Percentiles rank a stretch among this genome's conserved stretches.
These are phyloP conservation scores for Neocallimastix lanati DNA, from an alignment of 192 early-diverging fungal genomes.

Conservation along the genomic window DNA sequence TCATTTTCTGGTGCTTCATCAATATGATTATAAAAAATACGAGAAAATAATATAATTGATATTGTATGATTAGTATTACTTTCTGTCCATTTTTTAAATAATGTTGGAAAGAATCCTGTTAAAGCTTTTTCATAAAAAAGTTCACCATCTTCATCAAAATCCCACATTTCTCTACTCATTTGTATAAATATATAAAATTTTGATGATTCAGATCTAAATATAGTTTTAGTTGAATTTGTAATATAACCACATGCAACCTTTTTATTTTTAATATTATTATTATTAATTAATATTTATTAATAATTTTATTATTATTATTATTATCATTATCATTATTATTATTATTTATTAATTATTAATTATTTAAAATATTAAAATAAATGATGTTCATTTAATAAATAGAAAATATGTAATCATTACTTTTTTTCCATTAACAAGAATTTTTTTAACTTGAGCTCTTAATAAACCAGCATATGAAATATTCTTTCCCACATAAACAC, in stretches of 20 bases:
- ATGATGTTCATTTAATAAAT: too few relatives aligned
- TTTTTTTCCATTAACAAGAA: slow-evolving; percentile 44
- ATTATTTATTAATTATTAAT: too few relatives aligned
- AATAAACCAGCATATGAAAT: slow-evolving; percentile 51
- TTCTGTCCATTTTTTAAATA: slow-evolving; percentile 73
- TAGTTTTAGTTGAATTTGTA: slow-evolving; percentile 53
- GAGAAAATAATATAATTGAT: slow-evolving; percentile 84
- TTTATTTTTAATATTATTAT: not conserved
- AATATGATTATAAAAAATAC: slow-evolving; percentile 48
- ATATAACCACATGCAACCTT: slow-evolving; percentile 64
- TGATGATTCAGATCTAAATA: slow-evolving; percentile 85
- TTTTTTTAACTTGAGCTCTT: slow-evolving; percentile 55
- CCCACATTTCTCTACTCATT: slow-evolving; percentile 94
- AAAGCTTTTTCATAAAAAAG: slow-evolving; percentile 85
- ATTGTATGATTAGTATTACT: slow-evolving; percentile 78
- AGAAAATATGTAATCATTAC: too few relatives aligned
- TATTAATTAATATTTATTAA: not conserved
- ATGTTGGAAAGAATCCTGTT: slow-evolving; percentile 67
- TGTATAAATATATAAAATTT: slow-evolving; percentile 90
- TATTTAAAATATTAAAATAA: too few relatives aligned
- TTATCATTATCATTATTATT: too few relatives aligned
- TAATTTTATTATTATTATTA: not conserved
- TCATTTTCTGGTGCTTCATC: not conserved
- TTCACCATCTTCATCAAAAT: slow-evolving; percentile 93
- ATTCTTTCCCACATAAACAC: slow-evolving; percentile 60